phyloP scores from a whole-genome alignment of 2,329 filamentous ascomycete genomes.

The Fusarium sp. region DNA sequence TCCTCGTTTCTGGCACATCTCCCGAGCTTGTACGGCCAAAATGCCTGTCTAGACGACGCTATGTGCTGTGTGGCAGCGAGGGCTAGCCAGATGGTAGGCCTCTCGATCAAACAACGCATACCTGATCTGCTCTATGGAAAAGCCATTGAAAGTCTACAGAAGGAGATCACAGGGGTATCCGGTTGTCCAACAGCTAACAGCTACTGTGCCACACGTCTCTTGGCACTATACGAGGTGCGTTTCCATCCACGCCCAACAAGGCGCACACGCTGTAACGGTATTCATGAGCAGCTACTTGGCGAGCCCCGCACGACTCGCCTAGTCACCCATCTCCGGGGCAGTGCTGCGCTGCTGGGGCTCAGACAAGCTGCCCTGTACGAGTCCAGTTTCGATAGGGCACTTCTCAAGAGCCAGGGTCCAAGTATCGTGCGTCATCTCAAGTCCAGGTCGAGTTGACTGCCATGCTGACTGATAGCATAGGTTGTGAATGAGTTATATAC shows the following conservation, averaged over 20 bases:
- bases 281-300: neutral
- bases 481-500: neutral
- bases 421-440: neutral
- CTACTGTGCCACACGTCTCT: neutral
- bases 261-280: neutral
- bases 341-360: neutral
- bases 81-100: neutral
- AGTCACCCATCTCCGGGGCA: neutral
- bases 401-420: neutral
- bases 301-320: neutral
- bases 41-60: neutral
- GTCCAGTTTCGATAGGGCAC: neutral
- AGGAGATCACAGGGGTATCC: neutral
- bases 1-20: neutral
- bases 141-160: neutral
- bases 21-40: neutral
- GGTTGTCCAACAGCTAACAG: neutral
- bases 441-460: neutral
- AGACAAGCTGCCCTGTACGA: neutral
- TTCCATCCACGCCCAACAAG: neutral
- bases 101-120: neutral
- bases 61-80: neutral
- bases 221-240: neutral
- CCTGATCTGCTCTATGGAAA: neutral
- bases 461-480: neutral